phyloP scores from a whole-genome alignment of 176 grass and related monocot species.

The Oryza meridionalis region DNA sequence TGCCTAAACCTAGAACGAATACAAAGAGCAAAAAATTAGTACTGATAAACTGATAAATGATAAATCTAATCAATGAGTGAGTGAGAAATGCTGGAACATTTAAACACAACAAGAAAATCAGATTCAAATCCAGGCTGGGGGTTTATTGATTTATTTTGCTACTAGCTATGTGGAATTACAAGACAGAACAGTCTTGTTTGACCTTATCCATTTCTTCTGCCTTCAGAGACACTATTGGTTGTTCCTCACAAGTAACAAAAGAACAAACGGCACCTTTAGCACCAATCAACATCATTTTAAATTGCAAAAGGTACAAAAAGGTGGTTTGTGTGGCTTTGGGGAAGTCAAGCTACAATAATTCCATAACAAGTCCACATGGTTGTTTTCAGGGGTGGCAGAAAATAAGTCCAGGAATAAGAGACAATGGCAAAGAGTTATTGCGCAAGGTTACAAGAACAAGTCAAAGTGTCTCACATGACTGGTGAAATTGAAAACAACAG shows the following conservation, averaged over 20 bases:
- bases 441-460: neutral
- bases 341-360: neutral
- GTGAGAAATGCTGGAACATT: neutral
- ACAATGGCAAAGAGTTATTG: neutral
- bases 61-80: neutral
- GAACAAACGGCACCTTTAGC: conserved; percentile 25
- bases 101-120: neutral
- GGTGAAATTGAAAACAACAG: neutral
- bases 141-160: neutral
- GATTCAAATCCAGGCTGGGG: neutral
- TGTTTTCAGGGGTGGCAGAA: neutral
- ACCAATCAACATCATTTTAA: conserved; percentile 4
- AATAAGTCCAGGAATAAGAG: neutral
- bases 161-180: neutral
- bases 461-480: neutral
- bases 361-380: neutral
- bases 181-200: neutral
- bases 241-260: conserved; percentile 15
- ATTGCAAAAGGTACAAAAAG: conserved; percentile 28
- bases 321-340: neutral
- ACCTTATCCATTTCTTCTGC: neutral
- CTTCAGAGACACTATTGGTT: neutral
- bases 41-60: neutral
- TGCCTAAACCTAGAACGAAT: neutral
- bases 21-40: neutral